A percentile compares a stretch with the other conserved stretches of the same genome.
These are phyloP conservation scores for Royoungia palumana DNA, from an alignment of 768 basidiomycete species.

Conservation along the genomic window DNA sequence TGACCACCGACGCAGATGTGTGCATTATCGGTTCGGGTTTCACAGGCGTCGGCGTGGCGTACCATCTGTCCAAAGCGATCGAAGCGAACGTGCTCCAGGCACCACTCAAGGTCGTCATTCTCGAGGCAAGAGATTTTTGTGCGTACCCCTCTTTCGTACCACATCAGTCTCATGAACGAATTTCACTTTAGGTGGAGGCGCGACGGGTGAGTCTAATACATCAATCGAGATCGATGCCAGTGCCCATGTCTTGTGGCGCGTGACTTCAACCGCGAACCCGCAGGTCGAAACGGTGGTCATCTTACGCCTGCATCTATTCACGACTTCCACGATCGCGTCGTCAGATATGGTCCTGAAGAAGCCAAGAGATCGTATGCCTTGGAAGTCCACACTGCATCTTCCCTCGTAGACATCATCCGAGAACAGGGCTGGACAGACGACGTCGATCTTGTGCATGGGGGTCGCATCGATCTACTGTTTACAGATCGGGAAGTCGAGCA, in stretches of 20 bases:
- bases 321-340: conserved; percentile 40
- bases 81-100: conserved; percentile 5
- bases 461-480: conserved; percentile 48
- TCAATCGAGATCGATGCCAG: not conserved
- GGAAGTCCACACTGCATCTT: conserved; percentile 52
- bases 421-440: conserved; percentile 39
- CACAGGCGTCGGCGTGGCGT: conserved; percentile 71
- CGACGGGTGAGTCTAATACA: conserved; percentile 52
- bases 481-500: conserved; percentile 41
- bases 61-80: conserved; percentile 53
- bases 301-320: conserved; percentile 51
- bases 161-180: not conserved
- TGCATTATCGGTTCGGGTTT: conserved; percentile 81
- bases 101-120: conserved; percentile 51
- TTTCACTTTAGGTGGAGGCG: conserved; percentile 55
- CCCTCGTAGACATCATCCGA: conserved; percentile 49
- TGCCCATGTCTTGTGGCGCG: too few species aligned
- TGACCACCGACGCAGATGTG: conserved; percentile 64
- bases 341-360: conserved; percentile 49
- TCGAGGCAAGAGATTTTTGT: conserved; percentile 90
- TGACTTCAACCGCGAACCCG: not conserved
- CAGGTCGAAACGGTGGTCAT: conserved; percentile 80
- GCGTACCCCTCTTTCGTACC: not conserved
- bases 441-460: conserved; percentile 63
- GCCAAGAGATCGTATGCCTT: conserved; percentile 51